These are phyloP conservation scores for Lachnellula willkommii DNA, from an alignment of 2,329 filamentous ascomycete species.

Conservation along the genomic window DNA sequence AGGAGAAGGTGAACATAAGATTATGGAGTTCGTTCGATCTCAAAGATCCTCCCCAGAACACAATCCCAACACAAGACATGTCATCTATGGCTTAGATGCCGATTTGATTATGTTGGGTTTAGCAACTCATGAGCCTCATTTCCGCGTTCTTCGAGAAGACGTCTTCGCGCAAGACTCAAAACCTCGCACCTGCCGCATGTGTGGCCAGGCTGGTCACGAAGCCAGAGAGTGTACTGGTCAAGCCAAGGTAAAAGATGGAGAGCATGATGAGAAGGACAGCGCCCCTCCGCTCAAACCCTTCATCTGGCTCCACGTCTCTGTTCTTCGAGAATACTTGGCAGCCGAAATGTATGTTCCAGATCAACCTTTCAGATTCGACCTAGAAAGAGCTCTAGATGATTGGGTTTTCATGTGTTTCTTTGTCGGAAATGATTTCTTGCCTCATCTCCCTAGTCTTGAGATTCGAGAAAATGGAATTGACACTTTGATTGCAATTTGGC, in stretches of 20 bases:
- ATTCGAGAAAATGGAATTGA: slow-evolving; percentile 97
- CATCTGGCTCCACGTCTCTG: slow-evolving; percentile 93
- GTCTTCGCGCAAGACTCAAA: slow-evolving; percentile 90
- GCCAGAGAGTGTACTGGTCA: slow-evolving; percentile 78
- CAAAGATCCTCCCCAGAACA: slow-evolving; percentile 87
- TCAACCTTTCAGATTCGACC: slow-evolving; percentile 82
- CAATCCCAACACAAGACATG: slow-evolving; percentile 93
- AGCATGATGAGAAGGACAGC: slow-evolving; percentile 77
- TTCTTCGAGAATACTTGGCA: slow-evolving; percentile 87
- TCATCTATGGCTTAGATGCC: slow-evolving; percentile 96
- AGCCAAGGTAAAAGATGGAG: slow-evolving; percentile 69
- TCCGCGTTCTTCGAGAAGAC: slow-evolving; percentile 92
- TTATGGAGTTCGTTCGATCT: slow-evolving; percentile 96
- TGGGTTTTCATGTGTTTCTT: slow-evolving; percentile 99
- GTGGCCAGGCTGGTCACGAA: slow-evolving; percentile 88
- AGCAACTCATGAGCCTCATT: slow-evolving; percentile 95
- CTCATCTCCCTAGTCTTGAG: slow-evolving; percentile 93
- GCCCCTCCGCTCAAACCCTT: slow-evolving; percentile 75
- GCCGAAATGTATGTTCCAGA: slow-evolving; percentile 80
- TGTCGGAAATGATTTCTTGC: slow-evolving; percentile 96
- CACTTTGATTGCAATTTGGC: slow-evolving; percentile 93
- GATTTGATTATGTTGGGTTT: slow-evolving; percentile 98
- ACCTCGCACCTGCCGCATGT: slow-evolving; percentile 75
- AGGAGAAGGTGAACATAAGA: slow-evolving; percentile 98
- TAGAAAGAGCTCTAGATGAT: slow-evolving; percentile 91